phyloP scores from a whole-genome alignment of 2,329 filamentous ascomycete genomes.

The Cadophora luteo-olivacea region DNA sequence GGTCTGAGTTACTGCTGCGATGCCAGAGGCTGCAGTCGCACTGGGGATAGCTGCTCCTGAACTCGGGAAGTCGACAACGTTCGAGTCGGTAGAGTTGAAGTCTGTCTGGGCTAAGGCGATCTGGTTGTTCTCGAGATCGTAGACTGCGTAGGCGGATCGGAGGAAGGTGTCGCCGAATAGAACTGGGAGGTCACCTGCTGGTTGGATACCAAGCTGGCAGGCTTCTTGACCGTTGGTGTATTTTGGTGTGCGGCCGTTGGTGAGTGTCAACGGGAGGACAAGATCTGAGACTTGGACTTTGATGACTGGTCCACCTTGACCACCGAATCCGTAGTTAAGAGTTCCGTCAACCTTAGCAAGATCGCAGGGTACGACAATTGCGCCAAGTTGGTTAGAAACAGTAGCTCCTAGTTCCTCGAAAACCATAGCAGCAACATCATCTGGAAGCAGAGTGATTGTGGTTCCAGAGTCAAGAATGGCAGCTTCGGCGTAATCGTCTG shows the following conservation, averaged over 20 bases:
- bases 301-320: conserved; percentile 51
- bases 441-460: conserved; percentile 70
- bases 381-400: conserved; percentile 50
- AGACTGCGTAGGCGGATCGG: conserved; percentile 60
- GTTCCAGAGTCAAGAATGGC: conserved; percentile 71
- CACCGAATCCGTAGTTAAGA: conserved; percentile 57
- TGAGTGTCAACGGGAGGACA: conserved; percentile 45
- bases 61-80: conserved; percentile 42
- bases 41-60: conserved; percentile 40
- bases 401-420: conserved; percentile 54
- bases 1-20: conserved; percentile 40
- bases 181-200: conserved; percentile 39
- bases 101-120: conserved; percentile 58
- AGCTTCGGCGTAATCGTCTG: conserved; percentile 48
- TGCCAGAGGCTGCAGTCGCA: conserved; percentile 35
- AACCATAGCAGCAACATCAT: conserved; percentile 56
- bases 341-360: conserved; percentile 48
- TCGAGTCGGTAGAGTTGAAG: conserved; percentile 48
- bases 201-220: conserved; percentile 64
- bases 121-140: conserved; percentile 58
- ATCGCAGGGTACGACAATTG: conserved; percentile 57
- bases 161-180: conserved; percentile 60
- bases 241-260: conserved; percentile 43
- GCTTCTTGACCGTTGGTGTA: conserved; percentile 42
- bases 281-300: conserved; percentile 55